Evolutionary conservation across 768 basidiomycete genomes (phyloP).

Genomic region (Gautieria morchelliformis): DNA sequence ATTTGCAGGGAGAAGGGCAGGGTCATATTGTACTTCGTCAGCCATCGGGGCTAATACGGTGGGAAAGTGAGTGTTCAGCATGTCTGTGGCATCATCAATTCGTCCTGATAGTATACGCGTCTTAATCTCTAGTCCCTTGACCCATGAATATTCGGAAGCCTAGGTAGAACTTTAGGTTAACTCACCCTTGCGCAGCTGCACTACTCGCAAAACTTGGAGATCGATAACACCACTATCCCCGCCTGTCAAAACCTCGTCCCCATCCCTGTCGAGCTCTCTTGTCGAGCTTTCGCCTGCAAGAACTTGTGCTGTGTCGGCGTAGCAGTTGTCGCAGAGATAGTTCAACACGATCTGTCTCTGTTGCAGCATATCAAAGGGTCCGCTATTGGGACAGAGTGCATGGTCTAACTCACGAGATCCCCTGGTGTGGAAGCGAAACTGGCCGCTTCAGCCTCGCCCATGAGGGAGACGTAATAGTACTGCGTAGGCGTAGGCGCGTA

Average conservation of each 20-base stretch:
- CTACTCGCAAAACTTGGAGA: slow-evolving; percentile 33
- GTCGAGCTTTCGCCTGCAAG: slow-evolving; percentile 57
- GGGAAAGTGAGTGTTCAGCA: slow-evolving; percentile 69
- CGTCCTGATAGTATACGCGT: slow-evolving; percentile 61
- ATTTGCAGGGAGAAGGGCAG: slow-evolving; percentile 72
- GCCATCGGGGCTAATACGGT: slow-evolving; percentile 40
- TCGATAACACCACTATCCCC: slow-evolving; percentile 22
- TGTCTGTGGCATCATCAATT: slow-evolving; percentile 58
- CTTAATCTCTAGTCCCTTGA: slow-evolving; percentile 47
- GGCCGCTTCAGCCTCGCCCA: neutral
- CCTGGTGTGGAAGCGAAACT: neutral
- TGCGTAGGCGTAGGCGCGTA: too few relatives aligned
- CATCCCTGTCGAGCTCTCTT: slow-evolving; percentile 57
- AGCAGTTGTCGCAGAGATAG: slow-evolving; percentile 68
- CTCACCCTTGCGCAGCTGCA: slow-evolving; percentile 48
- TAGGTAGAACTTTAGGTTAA: slow-evolving; percentile 9
- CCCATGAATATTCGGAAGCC: slow-evolving; percentile 9
- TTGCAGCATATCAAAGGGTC: neutral
- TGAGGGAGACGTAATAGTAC: too few relatives aligned
- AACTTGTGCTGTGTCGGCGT: slow-evolving; percentile 58
- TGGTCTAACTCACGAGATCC: neutral
- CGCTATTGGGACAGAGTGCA: neutral
- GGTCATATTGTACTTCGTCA: slow-evolving; percentile 28
- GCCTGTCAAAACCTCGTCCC: slow-evolving; percentile 44
- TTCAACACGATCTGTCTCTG: slow-evolving; percentile 46